A percentile compares a stretch with the other conserved stretches of the same genome.
Conservation (phyloP, 805 yeast species). For the Zygosaccharomyces rouxii region DNA sequence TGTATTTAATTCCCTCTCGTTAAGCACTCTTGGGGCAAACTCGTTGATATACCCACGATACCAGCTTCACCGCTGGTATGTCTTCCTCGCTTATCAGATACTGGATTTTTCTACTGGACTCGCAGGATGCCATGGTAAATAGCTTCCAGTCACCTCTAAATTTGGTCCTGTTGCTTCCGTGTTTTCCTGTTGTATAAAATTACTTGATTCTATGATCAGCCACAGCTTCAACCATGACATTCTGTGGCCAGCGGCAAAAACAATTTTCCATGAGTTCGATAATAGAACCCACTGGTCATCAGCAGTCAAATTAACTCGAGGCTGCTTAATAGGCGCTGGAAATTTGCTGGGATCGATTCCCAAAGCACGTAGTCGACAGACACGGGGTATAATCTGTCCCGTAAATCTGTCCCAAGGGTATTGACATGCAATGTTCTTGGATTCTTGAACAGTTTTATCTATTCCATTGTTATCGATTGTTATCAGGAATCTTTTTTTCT, state of each 20-base stretch:
- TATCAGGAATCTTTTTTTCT: too few species aligned
- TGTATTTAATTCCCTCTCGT: slow-evolving; percentile 50
- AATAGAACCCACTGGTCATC: slow-evolving; percentile 55
- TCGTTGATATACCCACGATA: slow-evolving; percentile 37
- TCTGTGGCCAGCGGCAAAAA: slow-evolving; percentile 44
- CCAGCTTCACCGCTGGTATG: slow-evolving; percentile 47
- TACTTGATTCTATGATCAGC: slow-evolving; percentile 49
- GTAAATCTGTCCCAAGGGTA: slow-evolving; percentile 53
- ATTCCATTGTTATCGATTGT: slow-evolving; percentile 37
- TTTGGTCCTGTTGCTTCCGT: slow-evolving; percentile 50
- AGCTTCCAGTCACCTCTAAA: slow-evolving; percentile 48
- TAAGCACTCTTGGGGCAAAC: slow-evolving; percentile 49
- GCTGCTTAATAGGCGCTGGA: slow-evolving; percentile 68
- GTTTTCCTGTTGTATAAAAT: slow-evolving; percentile 48
- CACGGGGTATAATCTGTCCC: slow-evolving; percentile 18
- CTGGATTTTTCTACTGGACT: slow-evolving; percentile 41
- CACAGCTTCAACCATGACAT: slow-evolving; percentile 40
- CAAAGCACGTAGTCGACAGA: slow-evolving; percentile 73
- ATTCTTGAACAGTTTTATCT: slow-evolving; percentile 52
- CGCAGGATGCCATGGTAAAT: slow-evolving; percentile 49
- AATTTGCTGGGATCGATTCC: slow-evolving; percentile 62
- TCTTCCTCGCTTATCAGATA: slow-evolving; percentile 47
- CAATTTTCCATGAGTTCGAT: slow-evolving; percentile 50
- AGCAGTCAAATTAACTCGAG: slow-evolving; percentile 63
- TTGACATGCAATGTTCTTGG: slow-evolving; percentile 63